Evolutionary conservation across 2,329 filamentous ascomycete species (phyloP), one percentile per base, ranked within the genome.

Genomic region (Cladosporium cucumerinum): DNA sequence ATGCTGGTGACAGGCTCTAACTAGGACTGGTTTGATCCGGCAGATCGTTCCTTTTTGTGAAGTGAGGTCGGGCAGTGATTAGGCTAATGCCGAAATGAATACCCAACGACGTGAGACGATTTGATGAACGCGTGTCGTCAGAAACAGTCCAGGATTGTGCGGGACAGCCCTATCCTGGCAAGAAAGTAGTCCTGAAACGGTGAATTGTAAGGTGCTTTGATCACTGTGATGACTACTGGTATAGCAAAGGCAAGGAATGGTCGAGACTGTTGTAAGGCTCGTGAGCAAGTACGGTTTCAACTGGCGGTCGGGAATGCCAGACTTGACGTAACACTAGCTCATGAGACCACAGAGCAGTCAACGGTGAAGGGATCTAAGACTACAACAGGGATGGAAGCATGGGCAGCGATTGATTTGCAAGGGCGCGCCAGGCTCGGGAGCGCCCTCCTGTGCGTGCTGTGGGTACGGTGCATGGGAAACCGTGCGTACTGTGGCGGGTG

Each of bases 361-460:
- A 63, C 62, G 60, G 63, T 61, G 64, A 63, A 66, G 69, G 64
- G 66, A 61, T 68, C 60, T 65, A 61, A 65, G 59, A 51, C 59
- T 21, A 18, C 48, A 54, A 36, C 49, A 54, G 59, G 59, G 34
- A 54, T 51, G 59, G 23, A 43, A 49, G 30, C 49, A 54, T 51
- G 49, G 57, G n/a, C 59, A 62, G 46, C 59, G 54, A 34, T 62
- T 62, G 59, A 62, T 62, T 49, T 62, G 62, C 49, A 64, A 57
- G 36, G 36, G 66, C 63, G 71, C 69, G 70, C 69, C 69, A 71
- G 71, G 62, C 71, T 69, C 72, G 70, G 71, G 68, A 66, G 64
- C 43, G 63, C 52, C 66, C 67, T 63, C 49, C 67, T 63, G 62
- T 64, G 65, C 60, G 60, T 57, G 60, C 46, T 39, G 62, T 65